Evolutionary conservation across 192 early-diverging fungal genomes (phyloP).

Genomic region (Kickxella alabastrina): DNA sequence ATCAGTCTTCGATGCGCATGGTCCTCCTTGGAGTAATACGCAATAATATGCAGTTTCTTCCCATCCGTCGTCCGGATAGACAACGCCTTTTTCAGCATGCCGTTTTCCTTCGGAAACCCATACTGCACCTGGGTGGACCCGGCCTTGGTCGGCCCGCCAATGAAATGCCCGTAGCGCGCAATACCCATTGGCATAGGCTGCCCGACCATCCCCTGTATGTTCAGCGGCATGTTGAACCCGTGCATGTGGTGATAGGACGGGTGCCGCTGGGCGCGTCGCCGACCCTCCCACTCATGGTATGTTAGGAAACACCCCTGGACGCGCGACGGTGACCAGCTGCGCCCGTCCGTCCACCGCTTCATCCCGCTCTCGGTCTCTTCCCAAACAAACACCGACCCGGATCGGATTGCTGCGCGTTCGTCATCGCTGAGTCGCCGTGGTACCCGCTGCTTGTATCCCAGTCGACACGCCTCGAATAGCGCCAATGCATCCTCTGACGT

Average conservation of each 20-base stretch:
- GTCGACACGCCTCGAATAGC: slow-evolving; percentile 85
- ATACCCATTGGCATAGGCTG: slow-evolving; percentile 50
- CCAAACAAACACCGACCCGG: slow-evolving; percentile 88
- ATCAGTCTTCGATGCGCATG: slow-evolving; percentile 57
- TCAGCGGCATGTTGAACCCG: slow-evolving; percentile 31
- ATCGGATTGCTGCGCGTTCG: slow-evolving; percentile 74
- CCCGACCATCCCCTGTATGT: slow-evolving; percentile 30
- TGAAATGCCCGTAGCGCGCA: slow-evolving; percentile 52
- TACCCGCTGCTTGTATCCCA: slow-evolving; percentile 68
- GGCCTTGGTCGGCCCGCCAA: slow-evolving; percentile 51
- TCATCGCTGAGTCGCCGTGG: slow-evolving; percentile 78
- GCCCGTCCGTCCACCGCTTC: slow-evolving; percentile 90
- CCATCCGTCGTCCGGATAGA: slow-evolving; percentile 77
- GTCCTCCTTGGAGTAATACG: slow-evolving; percentile 85
- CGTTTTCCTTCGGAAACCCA: slow-evolving; percentile 65
- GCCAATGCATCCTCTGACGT: slow-evolving; percentile 83
- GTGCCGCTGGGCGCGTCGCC: slow-evolving; percentile 54
- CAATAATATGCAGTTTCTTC: slow-evolving; percentile 82
- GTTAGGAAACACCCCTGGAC: slow-evolving; percentile 86
- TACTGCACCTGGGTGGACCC: slow-evolving; percentile 52
- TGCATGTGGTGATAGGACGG: slow-evolving; percentile 46
- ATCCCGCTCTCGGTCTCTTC: slow-evolving; percentile 89
- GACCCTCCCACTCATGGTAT: slow-evolving; percentile 78
- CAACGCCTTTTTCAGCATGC: slow-evolving; percentile 85
- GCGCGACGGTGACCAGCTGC: slow-evolving; percentile 82